A percentile compares a stretch with the other conserved stretches of the same genome.
Evolutionary conservation across 2,329 filamentous ascomycete genomes (phyloP).

Genomic region (Phoma sp.): DNA sequence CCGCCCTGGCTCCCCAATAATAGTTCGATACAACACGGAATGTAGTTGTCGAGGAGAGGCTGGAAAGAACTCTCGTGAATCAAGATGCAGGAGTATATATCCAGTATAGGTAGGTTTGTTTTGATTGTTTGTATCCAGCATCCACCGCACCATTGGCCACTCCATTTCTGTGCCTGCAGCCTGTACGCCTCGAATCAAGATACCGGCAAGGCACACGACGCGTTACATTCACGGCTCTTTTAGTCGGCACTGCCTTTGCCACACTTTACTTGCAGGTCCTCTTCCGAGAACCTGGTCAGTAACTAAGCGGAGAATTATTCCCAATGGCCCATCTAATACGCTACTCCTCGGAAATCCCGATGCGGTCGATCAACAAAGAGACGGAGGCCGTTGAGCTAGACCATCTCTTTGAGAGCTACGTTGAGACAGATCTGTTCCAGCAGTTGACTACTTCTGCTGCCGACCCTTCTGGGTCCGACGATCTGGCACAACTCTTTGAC

Average conservation of each 20-base stretch:
- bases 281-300: constrained; percentile 32
- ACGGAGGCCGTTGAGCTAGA: constrained; percentile 64
- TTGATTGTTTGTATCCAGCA: constrained; percentile 38
- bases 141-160: constrained; percentile 38
- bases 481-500: constrained; percentile 61
- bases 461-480: constrained; percentile 58
- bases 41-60: constrained; percentile 41
- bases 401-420: constrained; percentile 70
- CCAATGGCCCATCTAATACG: constrained; percentile 39
- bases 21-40: constrained; percentile 42
- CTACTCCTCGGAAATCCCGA: constrained; percentile 41
- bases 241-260: constrained; percentile 20
- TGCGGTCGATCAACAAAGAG: constrained; percentile 60
- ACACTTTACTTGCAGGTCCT: constrained; percentile 12
- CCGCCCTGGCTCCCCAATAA: constrained; percentile 43
- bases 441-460: constrained; percentile 56
- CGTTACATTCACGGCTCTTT: constrained; percentile 25
- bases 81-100: constrained; percentile 45
- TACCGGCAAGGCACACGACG: constrained; percentile 36
- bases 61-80: constrained; percentile 40
- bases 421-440: constrained; percentile 63
- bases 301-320: constrained; percentile 34
- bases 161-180: constrained; percentile 36
- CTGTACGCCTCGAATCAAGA: constrained; percentile 19
- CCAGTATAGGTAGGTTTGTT: constrained; percentile 44